Evolutionary conservation across 192 early-diverging fungal species (phyloP).

Genomic region (Pilobolus umbonatus): DNA sequence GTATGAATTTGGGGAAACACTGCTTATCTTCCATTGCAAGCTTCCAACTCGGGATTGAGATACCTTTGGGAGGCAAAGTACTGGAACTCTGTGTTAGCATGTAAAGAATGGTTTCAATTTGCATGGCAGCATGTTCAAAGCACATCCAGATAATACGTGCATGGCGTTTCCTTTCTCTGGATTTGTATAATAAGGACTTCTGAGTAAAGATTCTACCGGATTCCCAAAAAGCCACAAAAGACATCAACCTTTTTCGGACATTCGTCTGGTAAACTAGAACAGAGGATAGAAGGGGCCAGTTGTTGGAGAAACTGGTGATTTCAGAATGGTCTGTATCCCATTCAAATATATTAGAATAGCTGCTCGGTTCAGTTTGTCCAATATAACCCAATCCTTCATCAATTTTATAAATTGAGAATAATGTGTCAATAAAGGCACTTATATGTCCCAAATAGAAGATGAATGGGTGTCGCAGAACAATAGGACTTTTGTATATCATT

Average conservation of each 20-base stretch:
- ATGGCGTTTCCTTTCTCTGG: constrained; percentile 28
- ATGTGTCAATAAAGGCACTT: constrained; percentile 62
- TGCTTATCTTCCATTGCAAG: too few relatives aligned
- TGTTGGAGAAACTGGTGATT: constrained; percentile 37
- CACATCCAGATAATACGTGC: constrained; percentile 78
- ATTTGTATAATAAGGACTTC: constrained; percentile 12
- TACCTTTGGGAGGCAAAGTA: constrained; percentile 39
- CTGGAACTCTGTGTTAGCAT: constrained; percentile 75
- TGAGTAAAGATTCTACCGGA: neutral
- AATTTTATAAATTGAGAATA: constrained; percentile 35
- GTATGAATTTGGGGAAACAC: neutral
- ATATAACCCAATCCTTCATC: constrained; percentile 14
- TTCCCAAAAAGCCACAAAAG: constrained; percentile 36
- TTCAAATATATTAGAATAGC: constrained; percentile 81
- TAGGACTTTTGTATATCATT: constrained; percentile 63
- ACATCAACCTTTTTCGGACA: constrained; percentile 52
- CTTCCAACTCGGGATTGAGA: constrained; percentile 31
- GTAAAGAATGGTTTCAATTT: constrained; percentile 86
- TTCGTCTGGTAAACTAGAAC: constrained; percentile 63
- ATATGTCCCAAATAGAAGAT: constrained; percentile 91
- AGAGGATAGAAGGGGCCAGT: constrained; percentile 66
- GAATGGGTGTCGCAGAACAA: constrained; percentile 79
- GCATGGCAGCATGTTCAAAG: constrained; percentile 93
- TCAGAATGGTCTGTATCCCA: constrained; percentile 90
- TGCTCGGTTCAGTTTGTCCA: constrained; percentile 47